Conservation (phyloP, 176 grass and related monocot genomes). For the Rhynchospora tenuis region DNA sequence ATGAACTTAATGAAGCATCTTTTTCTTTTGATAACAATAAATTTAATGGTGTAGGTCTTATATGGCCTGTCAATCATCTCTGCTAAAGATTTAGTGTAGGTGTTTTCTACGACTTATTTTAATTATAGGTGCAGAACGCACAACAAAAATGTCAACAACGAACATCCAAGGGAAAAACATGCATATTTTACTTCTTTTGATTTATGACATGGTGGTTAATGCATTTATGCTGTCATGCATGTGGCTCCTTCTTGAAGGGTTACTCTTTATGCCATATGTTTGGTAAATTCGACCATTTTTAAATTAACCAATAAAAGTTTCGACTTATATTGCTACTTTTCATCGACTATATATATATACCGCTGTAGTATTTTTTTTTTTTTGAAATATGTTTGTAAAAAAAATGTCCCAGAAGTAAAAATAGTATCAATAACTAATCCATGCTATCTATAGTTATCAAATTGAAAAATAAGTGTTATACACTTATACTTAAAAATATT, state of each 20-base stretch:
- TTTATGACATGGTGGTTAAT: background rate
- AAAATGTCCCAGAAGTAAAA: background rate
- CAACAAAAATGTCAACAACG: background rate
- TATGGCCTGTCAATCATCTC: background rate
- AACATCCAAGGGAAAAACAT: background rate
- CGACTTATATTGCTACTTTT: background rate
- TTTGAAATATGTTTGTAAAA: background rate
- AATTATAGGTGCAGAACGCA: background rate
- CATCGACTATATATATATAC: background rate
- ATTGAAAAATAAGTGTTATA: background rate
- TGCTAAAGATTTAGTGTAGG: background rate
- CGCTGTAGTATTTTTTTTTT: background rate
- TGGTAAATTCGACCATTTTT: background rate
- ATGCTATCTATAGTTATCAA: background rate
- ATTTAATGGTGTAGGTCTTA: background rate
- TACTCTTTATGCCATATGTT: background rate
- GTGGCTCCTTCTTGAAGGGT: background rate
- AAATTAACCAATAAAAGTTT: background rate
- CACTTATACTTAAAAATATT: background rate
- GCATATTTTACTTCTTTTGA: background rate
- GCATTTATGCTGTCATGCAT: background rate
- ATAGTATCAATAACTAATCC: background rate
- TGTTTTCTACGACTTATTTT: background rate
- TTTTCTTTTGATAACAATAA: background rate
- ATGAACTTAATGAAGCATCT: no score